These are phyloP conservation scores for Plasmodium inui DNA, from an alignment of 169 alveolate species.

Conservation along the genomic window DNA sequence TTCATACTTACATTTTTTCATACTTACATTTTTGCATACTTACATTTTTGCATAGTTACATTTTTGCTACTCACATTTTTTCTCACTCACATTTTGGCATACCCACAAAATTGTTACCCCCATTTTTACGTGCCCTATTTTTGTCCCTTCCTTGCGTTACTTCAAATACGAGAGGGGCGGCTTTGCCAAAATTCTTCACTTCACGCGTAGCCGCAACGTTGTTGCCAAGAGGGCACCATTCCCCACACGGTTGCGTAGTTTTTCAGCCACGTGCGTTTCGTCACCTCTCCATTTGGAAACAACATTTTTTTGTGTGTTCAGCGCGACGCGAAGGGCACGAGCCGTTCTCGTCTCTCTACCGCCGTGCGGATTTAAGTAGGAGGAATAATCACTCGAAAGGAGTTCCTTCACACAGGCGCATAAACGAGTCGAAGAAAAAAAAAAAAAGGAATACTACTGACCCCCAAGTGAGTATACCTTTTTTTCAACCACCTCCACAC, in stretches of 20 bases:
- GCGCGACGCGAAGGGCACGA: not conserved
- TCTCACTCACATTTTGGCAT: no score
- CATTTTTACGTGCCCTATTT: not conserved
- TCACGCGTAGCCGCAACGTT: not conserved
- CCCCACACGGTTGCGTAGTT: not conserved
- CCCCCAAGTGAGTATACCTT: not conserved
- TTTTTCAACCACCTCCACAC: not conserved
- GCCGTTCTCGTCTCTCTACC: not conserved
- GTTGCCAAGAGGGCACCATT: not conserved
- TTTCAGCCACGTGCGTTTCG: not conserved
- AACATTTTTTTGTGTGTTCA: not conserved
- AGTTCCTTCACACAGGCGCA: not conserved
- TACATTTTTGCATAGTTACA: not conserved
- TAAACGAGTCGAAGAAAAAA: not conserved
- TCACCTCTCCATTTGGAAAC: not conserved
- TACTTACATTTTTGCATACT: not conserved
- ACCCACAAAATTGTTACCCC: no score
- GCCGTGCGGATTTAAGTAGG: not conserved
- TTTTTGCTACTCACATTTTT: not conserved
- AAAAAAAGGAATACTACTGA: not conserved
- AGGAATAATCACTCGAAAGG: not conserved
- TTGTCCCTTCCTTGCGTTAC: not conserved
- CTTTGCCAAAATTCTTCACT: not conserved
- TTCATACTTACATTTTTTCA: not conserved
- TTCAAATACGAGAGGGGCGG: not conserved